These are phyloP conservation scores for Onygena corvina DNA, from an alignment of 2,329 filamentous ascomycete species.

Conservation along the genomic window DNA sequence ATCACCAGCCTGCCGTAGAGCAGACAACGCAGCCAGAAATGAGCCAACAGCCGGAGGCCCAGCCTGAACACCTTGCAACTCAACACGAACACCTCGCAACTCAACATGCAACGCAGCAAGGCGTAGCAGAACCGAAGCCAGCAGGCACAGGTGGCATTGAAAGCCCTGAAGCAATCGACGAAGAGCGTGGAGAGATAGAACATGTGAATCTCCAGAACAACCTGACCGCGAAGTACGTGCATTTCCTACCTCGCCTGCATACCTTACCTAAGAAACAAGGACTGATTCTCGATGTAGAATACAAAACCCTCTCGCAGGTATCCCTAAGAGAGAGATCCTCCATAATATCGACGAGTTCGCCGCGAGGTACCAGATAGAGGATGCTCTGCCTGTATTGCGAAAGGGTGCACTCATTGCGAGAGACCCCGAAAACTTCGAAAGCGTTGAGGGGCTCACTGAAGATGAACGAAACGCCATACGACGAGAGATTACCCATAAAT, in stretches of 20 bases:
- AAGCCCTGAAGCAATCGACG: constrained; percentile 7
- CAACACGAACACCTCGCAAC: too few species aligned
- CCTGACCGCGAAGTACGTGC: constrained; percentile 21
- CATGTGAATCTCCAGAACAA: constrained; percentile 23
- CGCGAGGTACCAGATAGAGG: constrained; percentile 29
- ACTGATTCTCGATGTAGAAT: constrained; percentile 24
- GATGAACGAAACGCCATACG: constrained; percentile 33
- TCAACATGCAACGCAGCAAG: neutral
- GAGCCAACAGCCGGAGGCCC: neutral
- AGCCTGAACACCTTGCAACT: too few species aligned
- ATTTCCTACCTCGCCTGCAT: neutral
- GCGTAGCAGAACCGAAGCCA: neutral
- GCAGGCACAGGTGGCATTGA: neutral
- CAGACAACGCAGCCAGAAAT: neutral
- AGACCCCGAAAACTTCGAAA: constrained; percentile 37
- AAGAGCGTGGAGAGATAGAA: constrained; percentile 20
- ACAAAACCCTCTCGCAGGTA: constrained; percentile 36
- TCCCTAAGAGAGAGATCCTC: constrained; percentile 29
- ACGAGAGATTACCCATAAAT: constrained; percentile 39
- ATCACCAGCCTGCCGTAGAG: neutral
- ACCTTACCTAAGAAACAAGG: neutral
- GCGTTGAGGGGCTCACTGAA: constrained; percentile 33
- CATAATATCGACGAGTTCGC: constrained; percentile 35
- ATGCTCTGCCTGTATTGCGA: constrained; percentile 33
- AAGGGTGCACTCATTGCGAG: constrained; percentile 41